Conservation (phyloP, 2,329 filamentous ascomycete species). For the Scleromitrula shiraiana region DNA sequence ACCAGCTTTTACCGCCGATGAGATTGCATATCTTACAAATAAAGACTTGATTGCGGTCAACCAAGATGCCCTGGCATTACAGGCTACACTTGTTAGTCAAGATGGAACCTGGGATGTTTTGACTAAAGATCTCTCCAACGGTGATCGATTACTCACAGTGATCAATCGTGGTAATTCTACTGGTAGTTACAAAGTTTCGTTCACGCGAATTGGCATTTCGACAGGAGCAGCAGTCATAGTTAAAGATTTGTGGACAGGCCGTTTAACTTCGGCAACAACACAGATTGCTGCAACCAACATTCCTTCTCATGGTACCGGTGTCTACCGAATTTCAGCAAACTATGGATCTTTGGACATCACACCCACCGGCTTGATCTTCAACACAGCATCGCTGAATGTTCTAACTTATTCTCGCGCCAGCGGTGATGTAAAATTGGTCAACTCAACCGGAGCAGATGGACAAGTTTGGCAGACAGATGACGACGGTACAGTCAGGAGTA, state of each 20-base stretch:
- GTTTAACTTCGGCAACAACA: conserved; percentile 29
- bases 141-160: conserved; percentile 39
- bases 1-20: conserved; percentile 27
- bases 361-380: conserved; percentile 43
- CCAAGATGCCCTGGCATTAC: conserved; percentile 26
- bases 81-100: conserved; percentile 38
- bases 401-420: conserved; percentile 27
- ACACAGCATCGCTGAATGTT: conserved; percentile 38
- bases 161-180: conserved; percentile 35
- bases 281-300: conserved; percentile 32
- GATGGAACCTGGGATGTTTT: conserved; percentile 37
- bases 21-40: conserved; percentile 33
- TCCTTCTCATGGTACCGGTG: conserved; percentile 29
- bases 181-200: conserved; percentile 28
- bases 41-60: conserved; percentile 24
- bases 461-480: conserved; percentile 37
- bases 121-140: conserved; percentile 38
- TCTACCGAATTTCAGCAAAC: conserved; percentile 35
- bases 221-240: conserved; percentile 26
- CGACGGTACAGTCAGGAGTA: conserved; percentile 32
- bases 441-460: conserved; percentile 32
- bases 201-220: conserved; percentile 22
- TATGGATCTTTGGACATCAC: conserved; percentile 15
- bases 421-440: conserved; percentile 30
- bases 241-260: conserved; percentile 38